Base-by-base conservation (phyloP, 2,329 filamentous ascomycete species). In the Fusarium verticillioides region DNA sequence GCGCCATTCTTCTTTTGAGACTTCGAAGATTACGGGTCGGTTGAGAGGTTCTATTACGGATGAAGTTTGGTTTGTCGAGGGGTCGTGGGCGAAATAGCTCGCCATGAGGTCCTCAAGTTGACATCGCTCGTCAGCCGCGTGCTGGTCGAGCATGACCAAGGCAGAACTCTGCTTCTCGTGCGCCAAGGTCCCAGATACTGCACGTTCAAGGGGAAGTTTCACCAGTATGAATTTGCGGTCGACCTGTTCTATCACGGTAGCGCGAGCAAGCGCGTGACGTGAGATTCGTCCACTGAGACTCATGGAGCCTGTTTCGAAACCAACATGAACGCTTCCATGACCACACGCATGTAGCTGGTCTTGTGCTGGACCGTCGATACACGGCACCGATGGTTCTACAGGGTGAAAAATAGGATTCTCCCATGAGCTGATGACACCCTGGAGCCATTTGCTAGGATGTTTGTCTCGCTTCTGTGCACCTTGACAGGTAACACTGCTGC, bases 61-160 rank as follows among this genome's bases (percentile, higher is more conserved):
- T 26, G 64, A 67, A 4, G 74, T 21, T 5, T 54, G 28, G 8
- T 60, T 66, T 3, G 53, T 63, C 2, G 36, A 43, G 0, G 23
- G 32, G 8, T 69, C 68, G n/a, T 9, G 43, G 7, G 56, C 50
- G 70, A 90, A 90, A 62, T 89, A 90, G 10, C 73, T 74, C 1
- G 75, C 75, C 79, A 97, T 90, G 2, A 99, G 85, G 0, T 81
- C 79, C 79, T 99, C 96, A 2, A 98, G 88, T 3, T 91, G 91
- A 70, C 93, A 91, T 50, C 96, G 89, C 83, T 99, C 96, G 79
- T 98, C 96, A 7, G 95, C 96, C 2, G 96, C 96, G 79, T 99
- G 96, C 78, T 99, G 96, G 78, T 99, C 96, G 10, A 98, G 87
- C 43, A 98, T 85, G 1, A 97, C 87, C 9, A 98, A 83, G 3